Evolutionary conservation across 352 stramenopile species (phyloP), one percentile per base, ranked within the genome.

Genomic region (Phytophthora aleatoria): DNA sequence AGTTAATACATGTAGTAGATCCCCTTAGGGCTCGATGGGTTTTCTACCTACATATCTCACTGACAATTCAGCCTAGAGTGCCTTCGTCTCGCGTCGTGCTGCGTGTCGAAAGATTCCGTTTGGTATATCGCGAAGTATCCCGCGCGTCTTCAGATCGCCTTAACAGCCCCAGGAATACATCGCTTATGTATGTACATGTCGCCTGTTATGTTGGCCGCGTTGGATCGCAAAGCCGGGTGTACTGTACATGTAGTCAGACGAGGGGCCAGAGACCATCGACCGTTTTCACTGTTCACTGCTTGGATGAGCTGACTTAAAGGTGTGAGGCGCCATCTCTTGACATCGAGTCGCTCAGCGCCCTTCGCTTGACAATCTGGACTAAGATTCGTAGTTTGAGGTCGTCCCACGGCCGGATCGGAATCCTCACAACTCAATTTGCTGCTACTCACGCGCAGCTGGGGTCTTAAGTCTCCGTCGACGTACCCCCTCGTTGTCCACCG

Each of bases 361-460:
- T 11, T n/a, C 35, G 38, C 33, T 51, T 49, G 48, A 59, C 57
- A 58, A 58, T 48, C 12, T 13, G 24, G 50, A 60, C 58, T 66
- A 66, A 57, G 60, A 56, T 57, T 56, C 28, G 36, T 51, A 43
- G 33, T 27, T 27, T 11, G 13, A 24, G 9, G 12, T 2, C 30
- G 27, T 54, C 58, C 43, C 59, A 20, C 20, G 20, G 20, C 20
- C 20, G 20, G 20, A 20, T 20, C 20, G 20, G 20, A 20, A 20
- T 20, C 20, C 1, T 57, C 61, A 68, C 36, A 53, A 64, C 61
- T 24, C 53, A 52, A 63, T 63, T 68, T 42, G 44, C 60, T 41
- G 12, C 5, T 12, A 12, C n/a, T 41, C 20, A 20, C 20, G 20
- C 20, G 0, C 20, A 20, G 20, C 20, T 20, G 20, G 20, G 20